Base-by-base conservation (phyloP, 2,329 filamentous ascomycete genomes). In the Nigrograna mackinnonii region DNA sequence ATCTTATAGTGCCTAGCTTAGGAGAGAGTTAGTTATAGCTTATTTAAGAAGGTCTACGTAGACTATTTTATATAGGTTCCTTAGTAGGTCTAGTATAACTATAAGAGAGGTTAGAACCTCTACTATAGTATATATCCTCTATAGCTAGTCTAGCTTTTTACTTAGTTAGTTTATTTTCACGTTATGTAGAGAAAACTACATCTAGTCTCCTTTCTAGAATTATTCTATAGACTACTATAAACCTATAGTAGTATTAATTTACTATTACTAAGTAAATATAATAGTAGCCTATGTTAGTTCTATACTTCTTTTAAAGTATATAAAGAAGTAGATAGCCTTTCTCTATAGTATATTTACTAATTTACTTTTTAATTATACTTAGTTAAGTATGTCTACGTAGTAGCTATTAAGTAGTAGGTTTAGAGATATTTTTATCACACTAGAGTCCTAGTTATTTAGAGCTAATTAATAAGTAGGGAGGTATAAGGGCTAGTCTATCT, bases 391-490 rank as follows among this genome's bases (percentile, higher is more conserved):
- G 19, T 41, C 19, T 38, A 39, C 12, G 14, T 39, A 30, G 32
- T 43, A 43, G n/a, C 35, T 43, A 43, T 43, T 43, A n/a, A 43
- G 26, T 5, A 43, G 41, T 33, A 43, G 31, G 30, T 43, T 43
- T 39, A 39, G 14, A 19, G n/a, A 20, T 31, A 39, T 22, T 33
- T 21, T 24, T 17, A 21, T 43, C 20, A 43, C 21, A 18, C 14
- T 38, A 20, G 33, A 43, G 9, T 18, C 17, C 20, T 33, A 32
- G 21, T 43, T 43, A 43, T 43, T 43, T 33, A 43, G 35, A 6
- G 16, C 17, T 32, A 43, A 26, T 22, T 43, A 39, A 18, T 43
- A 43, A 16, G 22, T 28, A 33, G 39, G 19, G 6, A 43, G 21
- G 19, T 39, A 43, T 14, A 34, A 17, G 13, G 16, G 41, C 41